Evolutionary conservation across 2,329 filamentous ascomycete species (phyloP), one percentile per base, ranked within the genome.

Genomic region (Pyrenochaeta sp.): DNA sequence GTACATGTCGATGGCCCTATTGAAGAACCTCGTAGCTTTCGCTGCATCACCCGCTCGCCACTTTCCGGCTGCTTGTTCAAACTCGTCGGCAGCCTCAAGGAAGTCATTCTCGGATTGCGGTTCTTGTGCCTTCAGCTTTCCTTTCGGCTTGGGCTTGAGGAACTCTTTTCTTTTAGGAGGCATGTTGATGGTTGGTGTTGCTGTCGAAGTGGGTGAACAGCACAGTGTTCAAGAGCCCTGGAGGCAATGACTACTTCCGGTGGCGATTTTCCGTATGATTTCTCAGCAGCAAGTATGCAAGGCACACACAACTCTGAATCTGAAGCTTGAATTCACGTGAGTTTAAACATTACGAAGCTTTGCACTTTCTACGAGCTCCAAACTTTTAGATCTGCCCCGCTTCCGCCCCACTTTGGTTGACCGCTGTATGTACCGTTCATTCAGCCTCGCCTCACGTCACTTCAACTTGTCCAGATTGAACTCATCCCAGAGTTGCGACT

Each of bases 61-160:
- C 78, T 90, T 90, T 50, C 87, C 85, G 6, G 85, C 87, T 4
- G 83, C 83, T 67, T 88, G 84, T 71, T 90, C 87, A 47, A 84
- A 78, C 21, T 85, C 81, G 40, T 89, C 86, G 8, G 85, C 87
- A 17, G 79, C 82, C 48, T 83, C 84, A 38, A 88, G 77, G 58
- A 82, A 89, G 52, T 89, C 86, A 72, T 88, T 85, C 37, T 83
- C 82, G 1, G 82, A 82, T 43, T 82, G 76, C 4, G 85, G 81
- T 13, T 72, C 74, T 73, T 85, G 58, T 22, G 53, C 41, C 38
- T 65, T 67, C 22, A 55, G 31, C 39, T 66, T 70, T 23, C 55
- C 43, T 41, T 65, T 70, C 8, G 52, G 48, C 26, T 67, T 67
- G 3, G 61, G 60, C 38, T 63, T 68, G 4, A 63, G 40, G 13